Conservation (phyloP, 352 stramenopile genomes). For the Stephanocyclus meneghinianus region DNA sequence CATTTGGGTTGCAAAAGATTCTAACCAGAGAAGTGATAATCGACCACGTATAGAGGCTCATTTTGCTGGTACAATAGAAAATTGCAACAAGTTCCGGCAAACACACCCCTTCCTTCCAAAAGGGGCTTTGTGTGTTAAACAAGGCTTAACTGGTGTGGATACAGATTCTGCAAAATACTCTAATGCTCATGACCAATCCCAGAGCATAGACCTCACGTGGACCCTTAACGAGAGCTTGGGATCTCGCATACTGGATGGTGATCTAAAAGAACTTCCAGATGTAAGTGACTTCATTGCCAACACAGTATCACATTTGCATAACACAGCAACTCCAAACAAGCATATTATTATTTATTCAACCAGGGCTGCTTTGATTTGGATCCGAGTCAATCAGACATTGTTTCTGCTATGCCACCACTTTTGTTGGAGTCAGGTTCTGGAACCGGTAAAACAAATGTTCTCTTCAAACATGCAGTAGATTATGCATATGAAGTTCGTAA, state of each 20-base stretch:
- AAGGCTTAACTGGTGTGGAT: constrained; percentile 8
- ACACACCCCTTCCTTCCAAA: constrained; percentile 29
- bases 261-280: constrained; percentile 21
- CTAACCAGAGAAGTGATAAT: not conserved
- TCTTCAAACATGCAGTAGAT: constrained; percentile 35
- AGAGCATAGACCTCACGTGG: constrained; percentile 35
- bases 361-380: constrained; percentile 50
- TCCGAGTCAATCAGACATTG: constrained; percentile 36
- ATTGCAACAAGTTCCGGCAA: constrained; percentile 49
- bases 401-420: constrained; percentile 21
- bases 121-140: constrained; percentile 24
- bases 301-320: not conserved
- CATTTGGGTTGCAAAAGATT: constrained; percentile 34
- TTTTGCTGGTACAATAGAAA: constrained; percentile 31
- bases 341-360: not conserved
- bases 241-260: constrained; percentile 20
- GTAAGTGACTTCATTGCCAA: constrained; percentile 11
- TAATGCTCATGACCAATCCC: constrained; percentile 20
- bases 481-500: constrained; percentile 27
- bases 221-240: constrained; percentile 26
- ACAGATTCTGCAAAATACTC: constrained; percentile 22
- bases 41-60: constrained; percentile 51
- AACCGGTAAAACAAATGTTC: constrained; percentile 42
- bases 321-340: not conserved
- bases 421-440: constrained; percentile 49